These are phyloP conservation scores for Exophiala sideris DNA, from an alignment of 2,329 filamentous ascomycete genomes.

Conservation along the genomic window DNA sequence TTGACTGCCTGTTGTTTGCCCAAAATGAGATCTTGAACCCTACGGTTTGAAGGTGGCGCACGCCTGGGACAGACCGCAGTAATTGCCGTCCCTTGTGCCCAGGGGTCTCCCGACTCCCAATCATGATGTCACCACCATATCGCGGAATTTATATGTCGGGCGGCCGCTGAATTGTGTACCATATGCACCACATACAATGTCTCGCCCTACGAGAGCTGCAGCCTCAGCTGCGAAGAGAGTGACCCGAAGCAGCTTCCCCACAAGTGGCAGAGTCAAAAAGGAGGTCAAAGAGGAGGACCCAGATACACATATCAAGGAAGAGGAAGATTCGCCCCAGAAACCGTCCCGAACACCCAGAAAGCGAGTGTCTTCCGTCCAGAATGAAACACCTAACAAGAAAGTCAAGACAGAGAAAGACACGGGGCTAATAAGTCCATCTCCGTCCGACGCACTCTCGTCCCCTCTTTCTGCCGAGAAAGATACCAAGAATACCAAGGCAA, in stretches of 20 bases:
- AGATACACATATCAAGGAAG: constrained; percentile 10
- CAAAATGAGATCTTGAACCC: too few relatives aligned
- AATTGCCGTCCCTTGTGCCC: too few relatives aligned
- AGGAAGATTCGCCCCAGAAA: constrained; percentile 9
- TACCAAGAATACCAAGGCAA: constrained; percentile 13
- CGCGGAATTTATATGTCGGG: background rate
- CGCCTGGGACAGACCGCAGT: too few relatives aligned
- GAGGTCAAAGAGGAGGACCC: constrained; percentile 6
- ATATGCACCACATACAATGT: background rate
- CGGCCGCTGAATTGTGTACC: background rate
- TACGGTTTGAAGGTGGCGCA: too few relatives aligned
- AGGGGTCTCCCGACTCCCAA: background rate
- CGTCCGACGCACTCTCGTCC: background rate
- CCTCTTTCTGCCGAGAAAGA: background rate
- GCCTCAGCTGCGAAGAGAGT: constrained; percentile 12
- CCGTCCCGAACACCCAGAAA: constrained; percentile 1
- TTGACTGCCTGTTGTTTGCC: too few relatives aligned
- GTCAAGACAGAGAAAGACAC: constrained; percentile 16
- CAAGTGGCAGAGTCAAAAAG: background rate
- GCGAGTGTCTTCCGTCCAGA: constrained; percentile 2
- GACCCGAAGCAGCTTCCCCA: constrained; percentile 10
- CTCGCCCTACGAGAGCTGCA: constrained; percentile 3
- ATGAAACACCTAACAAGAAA: constrained; percentile 10
- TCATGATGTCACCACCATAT: background rate
- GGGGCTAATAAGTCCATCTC: constrained; percentile 5